phyloP scores from a whole-genome alignment of 306 rosid species.

The Prunus kanzakura region DNA sequence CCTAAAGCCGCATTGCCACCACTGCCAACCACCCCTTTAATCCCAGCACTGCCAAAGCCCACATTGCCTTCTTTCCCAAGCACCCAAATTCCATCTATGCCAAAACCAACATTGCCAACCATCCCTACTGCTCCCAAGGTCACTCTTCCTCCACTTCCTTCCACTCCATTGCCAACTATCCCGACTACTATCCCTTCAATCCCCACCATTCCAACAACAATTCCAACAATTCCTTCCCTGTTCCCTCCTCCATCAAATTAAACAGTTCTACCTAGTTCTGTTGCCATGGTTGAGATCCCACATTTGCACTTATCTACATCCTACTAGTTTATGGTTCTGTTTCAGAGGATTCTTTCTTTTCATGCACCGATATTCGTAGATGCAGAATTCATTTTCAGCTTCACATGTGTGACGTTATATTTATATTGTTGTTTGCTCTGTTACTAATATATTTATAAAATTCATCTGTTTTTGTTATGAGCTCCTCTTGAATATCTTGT shows the following conservation, averaged over 20 bases:
- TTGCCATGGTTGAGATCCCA: no score
- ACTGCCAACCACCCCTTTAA: background rate
- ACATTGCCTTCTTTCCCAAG: conserved; percentile 27
- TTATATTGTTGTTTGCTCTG: no score
- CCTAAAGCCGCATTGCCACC: no score
- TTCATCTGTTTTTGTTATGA: no score
- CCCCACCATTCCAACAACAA: conserved; percentile 21
- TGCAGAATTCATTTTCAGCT: no score
- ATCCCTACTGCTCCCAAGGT: conserved; percentile 18
- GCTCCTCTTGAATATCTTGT: no score
- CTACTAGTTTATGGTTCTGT: no score
- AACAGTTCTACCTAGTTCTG: background rate
- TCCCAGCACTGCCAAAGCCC: conserved; percentile 4
- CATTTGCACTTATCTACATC: no score
- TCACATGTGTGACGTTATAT: no score
- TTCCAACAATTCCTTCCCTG: conserved; percentile 12
- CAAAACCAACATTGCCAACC: conserved; percentile 7
- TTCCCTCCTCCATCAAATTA: conserved; percentile 27
- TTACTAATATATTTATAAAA: no score
- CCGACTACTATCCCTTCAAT: conserved; percentile 17
- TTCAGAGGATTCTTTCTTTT: no score
- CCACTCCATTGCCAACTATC: conserved; percentile 13
- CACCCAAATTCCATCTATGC: background rate
- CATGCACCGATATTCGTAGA: no score
- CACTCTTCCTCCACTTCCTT: conserved; percentile 19